Conservation (phyloP, 805 yeast genomes). For the Candida manassasensis region DNA sequence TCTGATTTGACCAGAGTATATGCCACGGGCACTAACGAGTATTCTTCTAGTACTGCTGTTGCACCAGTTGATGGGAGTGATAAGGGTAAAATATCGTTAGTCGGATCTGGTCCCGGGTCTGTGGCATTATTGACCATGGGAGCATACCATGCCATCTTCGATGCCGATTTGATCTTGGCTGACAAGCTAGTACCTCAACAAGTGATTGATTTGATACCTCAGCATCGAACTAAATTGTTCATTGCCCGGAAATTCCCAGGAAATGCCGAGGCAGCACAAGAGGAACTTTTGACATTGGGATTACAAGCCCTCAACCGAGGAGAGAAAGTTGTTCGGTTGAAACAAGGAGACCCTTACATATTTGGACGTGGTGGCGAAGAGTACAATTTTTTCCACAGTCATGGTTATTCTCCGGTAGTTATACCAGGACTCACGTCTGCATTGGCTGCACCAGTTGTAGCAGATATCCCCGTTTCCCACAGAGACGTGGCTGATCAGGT, state of each 20-base stretch:
- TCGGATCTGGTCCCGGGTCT: conserved; percentile 94
- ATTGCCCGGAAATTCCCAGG: conserved; percentile 96
- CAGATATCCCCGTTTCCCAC: conserved; percentile 87
- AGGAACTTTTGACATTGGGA: conserved; percentile 74
- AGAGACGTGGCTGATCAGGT: conserved; percentile 91
- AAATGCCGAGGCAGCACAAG: conserved; percentile 90
- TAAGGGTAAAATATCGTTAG: conserved; percentile 65
- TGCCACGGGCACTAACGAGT: conserved; percentile 10
- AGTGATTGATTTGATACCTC: conserved; percentile 78
- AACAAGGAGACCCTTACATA: conserved; percentile 96
- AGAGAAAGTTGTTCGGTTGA: conserved; percentile 75
- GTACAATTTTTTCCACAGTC: conserved; percentile 56
- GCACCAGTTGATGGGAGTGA: not conserved
- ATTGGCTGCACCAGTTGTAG: conserved; percentile 76
- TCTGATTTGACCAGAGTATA: conserved; percentile 51
- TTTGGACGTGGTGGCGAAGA: conserved; percentile 98
- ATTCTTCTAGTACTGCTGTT: not conserved
- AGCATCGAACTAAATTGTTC: conserved; percentile 59
- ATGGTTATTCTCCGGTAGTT: conserved; percentile 70
- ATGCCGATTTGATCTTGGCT: conserved; percentile 81
- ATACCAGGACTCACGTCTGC: conserved; percentile 90
- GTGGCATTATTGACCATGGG: conserved; percentile 77
- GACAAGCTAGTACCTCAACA: conserved; percentile 91
- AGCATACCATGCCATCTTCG: conserved; percentile 72
- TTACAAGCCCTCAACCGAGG: conserved; percentile 61